Percentiles rank a stretch among this genome's conserved stretches.
Evolutionary conservation across 176 grass and related monocot species (phyloP).

Genomic region (Rhynchospora breviuscula): DNA sequence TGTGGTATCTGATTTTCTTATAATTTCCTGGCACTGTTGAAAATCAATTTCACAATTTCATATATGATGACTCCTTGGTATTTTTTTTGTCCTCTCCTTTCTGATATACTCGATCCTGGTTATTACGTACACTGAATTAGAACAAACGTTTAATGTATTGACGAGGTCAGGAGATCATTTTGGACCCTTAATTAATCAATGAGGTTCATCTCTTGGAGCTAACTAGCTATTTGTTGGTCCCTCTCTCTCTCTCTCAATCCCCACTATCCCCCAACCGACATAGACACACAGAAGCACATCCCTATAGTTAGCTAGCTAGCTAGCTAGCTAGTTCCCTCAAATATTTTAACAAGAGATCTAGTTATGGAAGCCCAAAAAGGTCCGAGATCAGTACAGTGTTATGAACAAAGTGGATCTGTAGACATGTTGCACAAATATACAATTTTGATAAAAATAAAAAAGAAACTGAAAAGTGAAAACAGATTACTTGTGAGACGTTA

Average conservation of each 20-base stretch:
- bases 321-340: background rate
- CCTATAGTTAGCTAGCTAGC: background rate
- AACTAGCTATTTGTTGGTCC: background rate
- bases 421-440: too few species aligned
- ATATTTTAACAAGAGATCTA: background rate
- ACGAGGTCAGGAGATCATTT: background rate
- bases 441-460: too few species aligned
- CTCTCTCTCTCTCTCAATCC: background rate
- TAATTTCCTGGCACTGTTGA: too few species aligned
- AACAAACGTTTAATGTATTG: background rate
- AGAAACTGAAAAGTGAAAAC: too few species aligned
- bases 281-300: background rate
- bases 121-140: background rate
- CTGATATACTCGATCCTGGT: background rate
- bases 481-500: background rate
- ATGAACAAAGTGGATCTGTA: background rate
- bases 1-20: background rate
- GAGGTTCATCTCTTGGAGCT: background rate
- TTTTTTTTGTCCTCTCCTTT: background rate
- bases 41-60: background rate
- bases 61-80: background rate
- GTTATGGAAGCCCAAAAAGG: background rate
- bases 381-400: background rate
- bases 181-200: background rate
- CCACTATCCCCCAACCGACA: background rate